Evolutionary conservation across 1,284 basidiomycete species (phyloP), one percentile per base, ranked within the genome.

Genomic region (Papiliotrema laurentii): DNA sequence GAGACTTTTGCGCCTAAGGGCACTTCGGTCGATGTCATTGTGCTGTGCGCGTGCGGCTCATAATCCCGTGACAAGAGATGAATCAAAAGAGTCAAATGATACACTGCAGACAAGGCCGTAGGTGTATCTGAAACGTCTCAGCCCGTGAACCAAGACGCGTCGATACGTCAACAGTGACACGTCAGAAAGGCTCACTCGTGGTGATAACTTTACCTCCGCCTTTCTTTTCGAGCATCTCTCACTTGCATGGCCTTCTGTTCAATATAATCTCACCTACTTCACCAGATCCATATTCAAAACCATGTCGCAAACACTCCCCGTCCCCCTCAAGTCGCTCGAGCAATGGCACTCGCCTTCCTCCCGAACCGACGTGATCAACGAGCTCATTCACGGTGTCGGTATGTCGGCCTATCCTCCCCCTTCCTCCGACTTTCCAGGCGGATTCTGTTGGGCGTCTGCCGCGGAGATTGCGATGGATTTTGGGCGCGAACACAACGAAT

Each of bases 341-440:
- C 61, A 70, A 51, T 77, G 76, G 76, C 69, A 75, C 58, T 61
- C 60, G 33, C 89, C 89, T 37, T 72, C 82, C 18, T 85, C 83
- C 47, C 80, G 90, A 42, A 84, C 88, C 57, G 85, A 88, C 55
- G 79, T 87, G 59, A 92, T 94, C 55, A 87, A 93, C 66, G 85
- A 87, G 62, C 81, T 94, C 28, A 90, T 94, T 38, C 89, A 87
- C 43, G 90, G 90, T 50, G 90, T 94, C 54, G 90, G 90, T 89
- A 57, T 63, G 88, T 76, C 16, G 13, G 30, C 4, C 30, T 21
- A 10, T 44, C 25, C 35, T 31, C 26, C 13, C 27, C 13, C 11
- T 28, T 21, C 13, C 34, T 7, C 30, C 18, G 26, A n/a, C n/a
- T n/a, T n/a, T n/a, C 18, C n/a, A 24, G 10, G 24, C 34, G 38